Percentiles rank a stretch among this genome's conserved stretches.
Evolutionary conservation across 83 land plant species (phyloP).

Genomic region (Picea mariana): DNA sequence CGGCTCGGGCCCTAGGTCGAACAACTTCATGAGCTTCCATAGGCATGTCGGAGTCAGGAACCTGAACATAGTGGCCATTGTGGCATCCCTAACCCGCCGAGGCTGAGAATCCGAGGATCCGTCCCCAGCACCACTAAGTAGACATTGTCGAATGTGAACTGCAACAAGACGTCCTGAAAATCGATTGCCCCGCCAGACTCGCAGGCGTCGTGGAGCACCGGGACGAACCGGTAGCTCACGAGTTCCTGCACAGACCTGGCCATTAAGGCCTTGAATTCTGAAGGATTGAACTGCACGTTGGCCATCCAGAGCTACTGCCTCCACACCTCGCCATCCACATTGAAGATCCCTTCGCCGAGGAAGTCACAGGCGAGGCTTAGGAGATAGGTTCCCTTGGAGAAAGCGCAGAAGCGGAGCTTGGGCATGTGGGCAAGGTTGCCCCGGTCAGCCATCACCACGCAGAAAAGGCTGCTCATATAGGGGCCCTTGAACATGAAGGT

Average conservation of each 20-base stretch:
- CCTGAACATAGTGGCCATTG: slow-evolving; percentile 43
- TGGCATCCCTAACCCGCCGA: slow-evolving; percentile 45
- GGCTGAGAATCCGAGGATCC: slow-evolving; percentile 67
- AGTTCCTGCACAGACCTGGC: slow-evolving; percentile 47
- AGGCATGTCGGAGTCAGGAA: slow-evolving; percentile 49
- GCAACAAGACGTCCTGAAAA: slow-evolving; percentile 51
- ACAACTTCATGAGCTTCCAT: slow-evolving; percentile 38
- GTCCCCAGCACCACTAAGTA: slow-evolving; percentile 81
- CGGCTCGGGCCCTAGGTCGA: slow-evolving; percentile 42
- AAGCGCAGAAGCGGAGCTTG: slow-evolving; percentile 56
- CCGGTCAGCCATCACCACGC: slow-evolving; percentile 72
- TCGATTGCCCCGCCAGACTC: slow-evolving; percentile 19
- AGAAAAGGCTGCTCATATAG: slow-evolving; percentile 39
- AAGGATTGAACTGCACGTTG: slow-evolving; percentile 73
- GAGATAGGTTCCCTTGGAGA: slow-evolving; percentile 70
- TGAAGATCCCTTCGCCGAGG: slow-evolving; percentile 79
- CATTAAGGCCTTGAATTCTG: slow-evolving; percentile 43
- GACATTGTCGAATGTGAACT: slow-evolving; percentile 82
- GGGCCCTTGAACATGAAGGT: slow-evolving; percentile 67
- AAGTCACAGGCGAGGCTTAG: slow-evolving; percentile 44
- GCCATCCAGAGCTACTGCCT: slow-evolving; percentile 51
- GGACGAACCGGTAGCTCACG: slow-evolving; percentile 49
- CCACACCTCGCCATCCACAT: slow-evolving; percentile 68
- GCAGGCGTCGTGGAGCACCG: slow-evolving; percentile 32
- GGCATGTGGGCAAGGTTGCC: slow-evolving; percentile 68